A percentile compares a stretch with the other conserved stretches of the same genome.
Evolutionary conservation across 2,329 filamentous ascomycete genomes (phyloP).

Genomic region (Colletotrichum sidae): DNA sequence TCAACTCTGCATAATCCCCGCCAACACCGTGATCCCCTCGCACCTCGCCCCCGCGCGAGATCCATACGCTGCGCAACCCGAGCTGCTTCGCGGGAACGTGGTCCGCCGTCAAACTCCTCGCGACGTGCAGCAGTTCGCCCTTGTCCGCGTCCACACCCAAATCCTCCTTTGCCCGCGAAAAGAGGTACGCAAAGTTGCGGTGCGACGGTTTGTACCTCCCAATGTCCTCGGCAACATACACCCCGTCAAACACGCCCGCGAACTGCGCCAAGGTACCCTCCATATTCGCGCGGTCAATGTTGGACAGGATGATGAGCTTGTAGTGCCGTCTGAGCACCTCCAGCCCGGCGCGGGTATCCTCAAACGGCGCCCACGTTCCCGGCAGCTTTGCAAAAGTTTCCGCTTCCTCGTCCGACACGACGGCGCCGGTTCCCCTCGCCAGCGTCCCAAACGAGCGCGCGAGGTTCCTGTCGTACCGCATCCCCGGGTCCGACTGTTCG

Average conservation of each 20-base stretch:
- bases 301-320: conserved; percentile 71
- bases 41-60: conserved; percentile 68
- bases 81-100: conserved; percentile 72
- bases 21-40: conserved; percentile 46
- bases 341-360: conserved; percentile 67
- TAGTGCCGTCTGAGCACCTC: conserved; percentile 60
- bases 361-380: conserved; percentile 66
- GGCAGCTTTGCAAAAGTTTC: conserved; percentile 62
- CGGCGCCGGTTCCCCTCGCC: conserved; percentile 53
- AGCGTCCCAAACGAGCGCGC: conserved; percentile 56
- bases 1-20: conserved; percentile 49
- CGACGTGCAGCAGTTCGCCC: conserved; percentile 73
- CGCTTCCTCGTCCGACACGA: conserved; percentile 51
- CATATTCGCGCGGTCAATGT: conserved; percentile 63
- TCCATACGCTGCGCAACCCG: conserved; percentile 74
- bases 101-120: conserved; percentile 75
- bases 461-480: conserved; percentile 70
- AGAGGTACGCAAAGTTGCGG: conserved; percentile 74
- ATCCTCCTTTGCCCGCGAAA: conserved; percentile 62
- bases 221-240: conserved; percentile 78
- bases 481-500: conserved; percentile 63
- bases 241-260: conserved; percentile 66
- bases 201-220: conserved; percentile 77
- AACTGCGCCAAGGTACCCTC: conserved; percentile 41
- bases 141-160: conserved; percentile 64